Percentiles rank a stretch among this genome's conserved stretches.
These are phyloP conservation scores for Alternaria angustiovoidea DNA, from an alignment of 2,329 filamentous ascomycete species.

Conservation along the genomic window DNA sequence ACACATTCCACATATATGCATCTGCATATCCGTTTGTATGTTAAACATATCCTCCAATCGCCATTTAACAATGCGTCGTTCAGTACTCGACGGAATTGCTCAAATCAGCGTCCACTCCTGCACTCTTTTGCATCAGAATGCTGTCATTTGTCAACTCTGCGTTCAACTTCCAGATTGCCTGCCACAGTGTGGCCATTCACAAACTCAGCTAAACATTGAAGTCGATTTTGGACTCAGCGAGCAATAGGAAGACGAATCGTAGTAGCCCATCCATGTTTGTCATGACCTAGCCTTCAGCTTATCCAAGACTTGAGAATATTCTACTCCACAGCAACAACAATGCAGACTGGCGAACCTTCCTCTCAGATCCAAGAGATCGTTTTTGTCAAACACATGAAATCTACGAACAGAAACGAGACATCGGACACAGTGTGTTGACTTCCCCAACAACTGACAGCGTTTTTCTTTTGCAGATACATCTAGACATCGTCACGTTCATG, in stretches of 20 bases:
- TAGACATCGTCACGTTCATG: background rate
- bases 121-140: background rate
- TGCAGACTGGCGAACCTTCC: background rate
- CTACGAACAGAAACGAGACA: background rate
- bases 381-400: background rate
- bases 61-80: background rate
- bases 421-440: background rate
- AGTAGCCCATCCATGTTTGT: background rate
- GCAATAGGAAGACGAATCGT: background rate
- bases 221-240: background rate
- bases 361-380: too few species aligned
- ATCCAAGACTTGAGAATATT: background rate
- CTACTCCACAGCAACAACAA: too few species aligned
- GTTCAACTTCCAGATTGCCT: background rate
- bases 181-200: too few species aligned
- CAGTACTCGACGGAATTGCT: background rate
- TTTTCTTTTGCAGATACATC: background rate
- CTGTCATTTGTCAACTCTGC: background rate
- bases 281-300: background rate
- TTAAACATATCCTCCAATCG: background rate
- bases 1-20: background rate
- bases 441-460: background rate
- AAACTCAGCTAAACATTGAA: too few species aligned
- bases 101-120: background rate
- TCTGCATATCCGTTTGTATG: background rate